These are phyloP conservation scores for Kokia cookei DNA, from an alignment of 441 rosid species.

Conservation along the genomic window DNA sequence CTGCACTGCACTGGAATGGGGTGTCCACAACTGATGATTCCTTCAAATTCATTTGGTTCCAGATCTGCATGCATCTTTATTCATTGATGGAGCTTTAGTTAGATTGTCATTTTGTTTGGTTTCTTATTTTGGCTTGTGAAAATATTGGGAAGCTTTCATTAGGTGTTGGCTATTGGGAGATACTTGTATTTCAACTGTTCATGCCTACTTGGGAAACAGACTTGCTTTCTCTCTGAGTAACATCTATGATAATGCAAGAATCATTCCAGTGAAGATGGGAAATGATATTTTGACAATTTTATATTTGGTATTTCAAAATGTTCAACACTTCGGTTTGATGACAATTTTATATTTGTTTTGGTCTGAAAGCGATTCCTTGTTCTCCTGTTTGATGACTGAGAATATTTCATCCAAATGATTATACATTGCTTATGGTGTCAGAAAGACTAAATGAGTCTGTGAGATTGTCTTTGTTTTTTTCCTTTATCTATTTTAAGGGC, in stretches of 20 bases:
- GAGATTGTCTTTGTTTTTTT: background rate
- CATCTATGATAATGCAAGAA: background rate
- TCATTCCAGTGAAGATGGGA: background rate
- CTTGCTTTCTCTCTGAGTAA: background rate
- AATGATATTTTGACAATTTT: background rate
- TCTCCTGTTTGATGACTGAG: background rate
- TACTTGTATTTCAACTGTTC: background rate
- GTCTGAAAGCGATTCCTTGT: background rate
- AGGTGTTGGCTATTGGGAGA: background rate
- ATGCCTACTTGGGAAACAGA: background rate
- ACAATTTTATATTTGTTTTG: background rate
- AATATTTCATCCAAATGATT: background rate
- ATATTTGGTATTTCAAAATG: background rate
- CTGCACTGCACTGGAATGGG: conserved; percentile 54
- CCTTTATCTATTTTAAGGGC: background rate
- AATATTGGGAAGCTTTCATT: background rate
- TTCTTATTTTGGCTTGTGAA: background rate
- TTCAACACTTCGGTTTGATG: background rate
- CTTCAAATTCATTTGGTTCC: conserved; percentile 73
- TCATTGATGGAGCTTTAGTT: background rate
- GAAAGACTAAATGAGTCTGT: background rate
- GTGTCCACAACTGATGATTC: conserved; percentile 70
- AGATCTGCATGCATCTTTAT: conserved; percentile 32
- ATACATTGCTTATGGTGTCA: background rate
- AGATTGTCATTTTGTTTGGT: background rate